Base-by-base conservation (phyloP, 495 filamentous ascomycete genomes). In the Xylona heveae region DNA sequence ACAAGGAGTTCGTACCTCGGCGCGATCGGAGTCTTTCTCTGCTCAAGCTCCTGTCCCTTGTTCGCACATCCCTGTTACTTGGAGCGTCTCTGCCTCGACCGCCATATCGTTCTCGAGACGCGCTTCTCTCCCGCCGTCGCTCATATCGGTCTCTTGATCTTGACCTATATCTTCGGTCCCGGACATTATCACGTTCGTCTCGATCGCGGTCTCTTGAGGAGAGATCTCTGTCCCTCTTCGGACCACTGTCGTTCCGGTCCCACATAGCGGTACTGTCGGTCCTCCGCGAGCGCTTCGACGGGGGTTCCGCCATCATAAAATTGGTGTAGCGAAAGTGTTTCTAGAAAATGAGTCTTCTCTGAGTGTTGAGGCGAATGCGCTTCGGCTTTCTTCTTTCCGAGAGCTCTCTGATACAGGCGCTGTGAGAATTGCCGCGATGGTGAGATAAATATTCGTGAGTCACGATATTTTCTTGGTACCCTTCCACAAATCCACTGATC, bases 201-300 rank as follows among this genome's bases (percentile, higher is more conserved):
- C 38, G 25, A 13, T 19, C 18, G 26, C 33, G 24, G 26, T 28
- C 28, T 32, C 28, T 20, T 33, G 25, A 6, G 30, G 20, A 24
- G 25, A 5, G 20, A 5, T 13, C 16, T 26, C 20, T 20, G 9
- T 17, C 23, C 13, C 23, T 7, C 23, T 25, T 13, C 13, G 8
- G 8, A 25, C 23, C 23, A 25, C 36, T 39, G 13, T 61, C 59
- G 31, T 55, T 52, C 25, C 49, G 52, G 28, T 68, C 63, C 61
- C 61, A 66, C 60, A 62, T 68, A 10, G 54, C 41, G 5, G 59
- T 49, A 43, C 59, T 68, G 32, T 68, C 62, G 12, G 52, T 52
- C 12, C 61, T 55, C 32, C 61, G 59, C 20, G 62, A 48, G 24
- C 65, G 64, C 41, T 70, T 68, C 24, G 59, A 42, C 28, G 62